Conservation (phyloP, 176 grass and related monocot genomes). For the Bonia amplexicaulis region DNA sequence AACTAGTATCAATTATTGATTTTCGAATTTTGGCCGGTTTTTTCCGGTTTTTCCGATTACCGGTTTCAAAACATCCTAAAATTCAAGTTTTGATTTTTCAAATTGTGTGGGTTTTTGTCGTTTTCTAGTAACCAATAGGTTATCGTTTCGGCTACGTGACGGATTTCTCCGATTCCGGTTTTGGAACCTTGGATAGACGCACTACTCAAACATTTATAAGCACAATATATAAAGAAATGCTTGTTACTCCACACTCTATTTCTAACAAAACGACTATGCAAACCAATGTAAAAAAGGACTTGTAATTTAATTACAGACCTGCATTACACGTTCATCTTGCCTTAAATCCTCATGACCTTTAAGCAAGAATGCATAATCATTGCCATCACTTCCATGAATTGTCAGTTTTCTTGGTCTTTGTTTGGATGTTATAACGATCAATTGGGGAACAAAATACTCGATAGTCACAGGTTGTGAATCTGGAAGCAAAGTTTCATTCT, state of each 20-base stretch:
- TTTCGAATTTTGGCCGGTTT: too few species aligned
- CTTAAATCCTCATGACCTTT: conserved; percentile 99
- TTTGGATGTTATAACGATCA: conserved; percentile 91
- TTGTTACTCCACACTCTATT: neutral
- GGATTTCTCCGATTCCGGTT: too few species aligned
- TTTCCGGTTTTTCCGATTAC: too few species aligned
- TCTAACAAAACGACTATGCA: neutral
- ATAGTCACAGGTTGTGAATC: conserved; percentile 84
- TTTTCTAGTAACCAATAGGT: too few species aligned
- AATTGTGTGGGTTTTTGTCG: too few species aligned
- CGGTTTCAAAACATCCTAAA: too few species aligned
- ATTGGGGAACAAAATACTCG: conserved; percentile 78
- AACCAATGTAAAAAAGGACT: neutral
- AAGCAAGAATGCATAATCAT: conserved; percentile 94
- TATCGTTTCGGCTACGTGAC: too few species aligned
- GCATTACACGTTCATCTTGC: conserved; percentile 99
- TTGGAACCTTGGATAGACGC: too few species aligned
- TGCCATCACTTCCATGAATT: conserved; percentile 87
- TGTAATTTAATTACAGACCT: conserved; percentile 47
- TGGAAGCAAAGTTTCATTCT: conserved; percentile 39
- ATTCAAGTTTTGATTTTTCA: too few species aligned
- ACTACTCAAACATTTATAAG: neutral
- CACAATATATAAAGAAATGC: conserved; percentile 13
- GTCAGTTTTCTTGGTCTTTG: conserved; percentile 94
- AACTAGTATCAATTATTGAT: too few species aligned